Percentiles rank a stretch among this genome's conserved stretches.
These are phyloP conservation scores for Aspergillus luchuensis DNA, from an alignment of 2,329 filamentous ascomycete genomes.

Conservation along the genomic window DNA sequence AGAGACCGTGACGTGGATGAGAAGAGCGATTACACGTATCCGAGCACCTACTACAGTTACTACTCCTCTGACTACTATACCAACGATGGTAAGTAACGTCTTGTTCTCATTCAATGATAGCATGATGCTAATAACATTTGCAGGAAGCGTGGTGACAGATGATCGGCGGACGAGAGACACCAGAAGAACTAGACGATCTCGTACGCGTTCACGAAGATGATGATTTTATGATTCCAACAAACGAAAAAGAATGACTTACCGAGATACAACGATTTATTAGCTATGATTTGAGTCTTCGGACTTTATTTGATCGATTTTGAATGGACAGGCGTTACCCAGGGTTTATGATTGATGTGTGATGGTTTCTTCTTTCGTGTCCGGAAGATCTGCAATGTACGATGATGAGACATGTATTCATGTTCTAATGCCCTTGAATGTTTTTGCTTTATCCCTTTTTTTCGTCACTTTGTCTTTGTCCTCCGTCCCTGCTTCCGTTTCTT, in stretches of 20 bases:
- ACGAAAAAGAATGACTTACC: constrained; percentile 1
- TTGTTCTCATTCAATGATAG: neutral
- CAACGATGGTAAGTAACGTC: constrained; percentile 41
- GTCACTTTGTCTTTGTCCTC: neutral
- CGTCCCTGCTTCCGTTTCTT: neutral
- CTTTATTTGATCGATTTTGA: neutral
- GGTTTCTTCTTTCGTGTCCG: constrained; percentile 2
- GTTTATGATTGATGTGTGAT: constrained; percentile 9
- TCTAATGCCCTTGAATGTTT: constrained; percentile 9
- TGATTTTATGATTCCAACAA: constrained; percentile 15
- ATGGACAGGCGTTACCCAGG: constrained; percentile 5
- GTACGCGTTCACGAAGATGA: constrained; percentile 33
- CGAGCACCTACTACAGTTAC: constrained; percentile 42
- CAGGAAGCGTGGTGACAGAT: constrained; percentile 49
- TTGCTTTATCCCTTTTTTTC: neutral
- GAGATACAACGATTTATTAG: neutral
- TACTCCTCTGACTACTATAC: constrained; percentile 44
- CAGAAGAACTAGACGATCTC: constrained; percentile 32
- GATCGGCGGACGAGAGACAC: constrained; percentile 32
- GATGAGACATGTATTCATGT: constrained; percentile 21
- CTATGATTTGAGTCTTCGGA: neutral
- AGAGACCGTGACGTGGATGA: constrained; percentile 36
- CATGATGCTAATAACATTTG: constrained; percentile 18
- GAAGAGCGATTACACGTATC: constrained; percentile 44
- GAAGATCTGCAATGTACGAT: constrained; percentile 15